Conservation (phyloP, 2,329 filamentous ascomycete species). For the Diaporthe amygdali region DNA sequence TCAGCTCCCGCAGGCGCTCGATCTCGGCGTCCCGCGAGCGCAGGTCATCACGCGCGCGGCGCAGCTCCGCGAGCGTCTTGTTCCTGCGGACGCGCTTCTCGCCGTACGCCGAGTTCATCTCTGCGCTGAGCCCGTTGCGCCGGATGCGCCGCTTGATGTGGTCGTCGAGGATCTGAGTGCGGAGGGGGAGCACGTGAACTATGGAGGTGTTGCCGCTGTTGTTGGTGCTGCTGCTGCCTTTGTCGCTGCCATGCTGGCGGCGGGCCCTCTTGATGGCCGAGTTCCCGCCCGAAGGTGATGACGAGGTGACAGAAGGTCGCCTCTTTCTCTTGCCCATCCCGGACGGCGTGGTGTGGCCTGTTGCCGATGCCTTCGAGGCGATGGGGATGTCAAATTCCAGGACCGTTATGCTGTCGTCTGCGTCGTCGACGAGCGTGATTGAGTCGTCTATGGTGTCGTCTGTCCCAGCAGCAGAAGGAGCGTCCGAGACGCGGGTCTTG, state of each 20-base stretch:
- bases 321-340: slow-evolving; percentile 19
- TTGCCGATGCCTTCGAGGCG: background rate
- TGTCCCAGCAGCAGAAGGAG: background rate
- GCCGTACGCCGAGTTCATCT: slow-evolving; percentile 57
- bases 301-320: background rate
- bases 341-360: background rate
- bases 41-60: slow-evolving; percentile 53
- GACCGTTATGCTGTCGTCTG: slow-evolving; percentile 1
- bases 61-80: slow-evolving; percentile 51
- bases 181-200: slow-evolving; percentile 53
- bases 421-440: background rate
- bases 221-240: background rate
- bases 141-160: slow-evolving; percentile 62
- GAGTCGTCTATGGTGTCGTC: background rate
- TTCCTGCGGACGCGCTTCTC: slow-evolving; percentile 49
- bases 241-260: background rate
- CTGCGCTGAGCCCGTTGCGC: slow-evolving; percentile 62
- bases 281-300: background rate
- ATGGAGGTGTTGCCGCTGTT: slow-evolving; percentile 35
- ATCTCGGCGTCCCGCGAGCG: slow-evolving; percentile 58
- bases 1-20: slow-evolving; percentile 44
- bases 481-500: background rate
- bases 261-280: background rate
- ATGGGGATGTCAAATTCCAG: slow-evolving; percentile 6
- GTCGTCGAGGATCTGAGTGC: slow-evolving; percentile 58